These are phyloP conservation scores for Vitis hybrid DNA, from an alignment of 177 flowering plant species.

Conservation along the genomic window DNA sequence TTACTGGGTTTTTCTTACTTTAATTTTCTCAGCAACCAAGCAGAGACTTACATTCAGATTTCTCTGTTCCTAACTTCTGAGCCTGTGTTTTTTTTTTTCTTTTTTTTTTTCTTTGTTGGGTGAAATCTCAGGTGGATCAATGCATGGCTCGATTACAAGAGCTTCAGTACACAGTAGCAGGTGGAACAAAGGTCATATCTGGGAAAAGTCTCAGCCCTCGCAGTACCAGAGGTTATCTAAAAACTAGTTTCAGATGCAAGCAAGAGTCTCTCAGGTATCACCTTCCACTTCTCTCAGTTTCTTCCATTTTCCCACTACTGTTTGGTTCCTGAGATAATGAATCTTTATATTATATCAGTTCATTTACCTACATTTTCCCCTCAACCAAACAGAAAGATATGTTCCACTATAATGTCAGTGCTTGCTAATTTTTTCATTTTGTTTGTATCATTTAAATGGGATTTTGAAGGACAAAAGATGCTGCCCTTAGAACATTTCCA, in stretches of 20 bases:
- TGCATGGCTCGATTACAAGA: slow-evolving; percentile 94
- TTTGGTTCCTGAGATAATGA: background rate
- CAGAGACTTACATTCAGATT: no score
- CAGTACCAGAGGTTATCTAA: slow-evolving; percentile 70
- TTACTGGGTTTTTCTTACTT: no score
- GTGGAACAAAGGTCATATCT: slow-evolving; percentile 61
- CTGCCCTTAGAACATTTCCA: no score
- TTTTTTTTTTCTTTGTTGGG: slow-evolving; percentile 9
- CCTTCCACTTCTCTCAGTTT: background rate
- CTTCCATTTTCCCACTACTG: background rate
- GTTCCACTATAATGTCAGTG: no score
- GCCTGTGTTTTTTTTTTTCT: background rate
- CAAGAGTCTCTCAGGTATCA: slow-evolving; percentile 77
- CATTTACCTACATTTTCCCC: no score
- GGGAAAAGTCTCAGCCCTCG: slow-evolving; percentile 79
- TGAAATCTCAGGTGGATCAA: slow-evolving; percentile 67
- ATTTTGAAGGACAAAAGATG: no score
- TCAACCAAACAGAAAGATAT: no score
- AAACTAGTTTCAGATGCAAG: slow-evolving; percentile 84
- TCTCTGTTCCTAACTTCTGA: no score
- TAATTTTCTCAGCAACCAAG: no score
- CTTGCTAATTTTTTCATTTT: no score
- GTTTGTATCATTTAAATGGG: no score
- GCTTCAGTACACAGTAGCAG: slow-evolving; percentile 83
- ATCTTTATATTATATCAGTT: no score